Base-by-base conservation (phyloP, 176 grass and related monocot species). In the Phoenix dactylifera region DNA sequence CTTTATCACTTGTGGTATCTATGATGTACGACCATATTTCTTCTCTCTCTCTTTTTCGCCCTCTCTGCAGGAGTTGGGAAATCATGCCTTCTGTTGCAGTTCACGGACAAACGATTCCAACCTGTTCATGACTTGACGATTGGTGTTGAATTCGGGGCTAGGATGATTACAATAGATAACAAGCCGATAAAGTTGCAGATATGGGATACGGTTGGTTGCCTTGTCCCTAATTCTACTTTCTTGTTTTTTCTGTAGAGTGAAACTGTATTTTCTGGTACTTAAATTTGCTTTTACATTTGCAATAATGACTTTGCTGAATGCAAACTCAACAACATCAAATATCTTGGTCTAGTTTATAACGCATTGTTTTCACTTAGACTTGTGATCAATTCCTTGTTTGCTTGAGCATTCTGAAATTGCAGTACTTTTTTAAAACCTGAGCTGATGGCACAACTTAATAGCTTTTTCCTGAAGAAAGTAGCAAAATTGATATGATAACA, bases 171-270 rank as follows among this genome's bases (percentile, higher is more conserved):
- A 6, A 72, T 85, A 12, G 82, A 65, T 30, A 85, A 68, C 57
- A 80, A 80, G 72, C 72, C 72, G 4, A 85, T 85, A 64, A 85
- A 80, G 58, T 69, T 85, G 57, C 82, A 85, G 62, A 85, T 85
- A 60, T 85, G 82, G 82, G 82, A 85, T 66, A 85, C 82, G 56
- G 82, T 85, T 53, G 7, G 71, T 44, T 44, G 35, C 35, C 35
- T 9, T 35, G 32, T 2, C 7, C 9, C 35, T 44, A 1, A 3
- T 44, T 44, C 10, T 44, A 14, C 7, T 74, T 22, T 58, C 4
- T 6, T 64, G 51, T 35, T 2, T 39, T 67, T 62, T 54, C 68
- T 69, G 10, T 74, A 51, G 60, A 44, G 10, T 44, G 2, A 44
- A 44, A 44, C 10, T 44, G 35, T 44, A 44, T 44, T 3, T 14